Evolutionary conservation across 2,329 filamentous ascomycete species (phyloP), one percentile per base, ranked within the genome.

Genomic region (Stagonosporopsis chrysanthemi): DNA sequence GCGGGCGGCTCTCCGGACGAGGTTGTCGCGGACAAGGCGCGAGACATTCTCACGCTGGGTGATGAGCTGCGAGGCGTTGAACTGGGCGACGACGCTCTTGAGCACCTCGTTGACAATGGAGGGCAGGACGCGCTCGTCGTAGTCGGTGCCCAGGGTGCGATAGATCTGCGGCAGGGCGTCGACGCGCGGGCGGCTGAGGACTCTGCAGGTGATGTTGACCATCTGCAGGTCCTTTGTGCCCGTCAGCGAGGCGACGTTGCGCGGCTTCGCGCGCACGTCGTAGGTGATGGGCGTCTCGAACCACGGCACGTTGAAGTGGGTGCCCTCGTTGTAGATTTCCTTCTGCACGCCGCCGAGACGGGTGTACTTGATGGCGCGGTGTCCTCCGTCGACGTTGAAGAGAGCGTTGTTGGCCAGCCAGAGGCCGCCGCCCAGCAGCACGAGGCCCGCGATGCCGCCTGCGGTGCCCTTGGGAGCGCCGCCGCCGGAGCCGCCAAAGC

Each of bases 171-270:
- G 95, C 39, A 99, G 87, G 29, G 93, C 90, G 65, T 91, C 88
- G 72, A 99, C 83, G 56, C 92, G 88, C 54, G 95, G 95, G 70
- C 92, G 85, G 57, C 94, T 97, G 50, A 99, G 90, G 57, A 99
- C 95, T 91, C 95, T 94, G 81, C 95, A 99, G 75, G 94, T 99
- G 77, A 99, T 98, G 86, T 99, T 99, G 76, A 98, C 95, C 95
- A 99, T 99, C 83, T 99, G 95, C 80, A 99, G 82, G 80, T 99
- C 95, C 84, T 99, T 99, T 75, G 95, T 99, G 69, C 95, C 95
- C 58, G 95, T 99, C 66, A 99, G 86, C 66, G 95, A 98, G 66
- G 95, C 90, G 70, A 99, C 93, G 74, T 96, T 97, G 77, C 95
- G 89, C 72, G 95, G 95, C 84, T 94, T 97, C 59, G 95, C 95